Base-by-base conservation (phyloP, 768 basidiomycete species). In the Amanita polypyramis region DNA sequence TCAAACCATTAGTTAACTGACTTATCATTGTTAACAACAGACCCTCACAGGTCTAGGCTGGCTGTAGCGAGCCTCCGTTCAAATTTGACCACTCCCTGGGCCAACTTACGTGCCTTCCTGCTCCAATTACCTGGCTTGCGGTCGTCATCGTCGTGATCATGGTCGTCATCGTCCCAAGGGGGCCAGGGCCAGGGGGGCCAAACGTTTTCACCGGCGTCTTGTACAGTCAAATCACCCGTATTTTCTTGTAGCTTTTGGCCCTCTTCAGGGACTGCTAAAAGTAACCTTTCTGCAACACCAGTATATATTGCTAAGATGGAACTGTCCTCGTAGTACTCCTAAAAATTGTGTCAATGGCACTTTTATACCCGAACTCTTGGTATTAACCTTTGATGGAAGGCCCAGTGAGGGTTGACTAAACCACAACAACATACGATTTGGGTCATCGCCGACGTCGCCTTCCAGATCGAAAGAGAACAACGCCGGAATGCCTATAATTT, bases 241-340 rank as follows among this genome's bases (percentile, higher is more conserved):
- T 38, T 51, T 38, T 32, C n/a, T 17, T 30, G 46, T 19, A 20
- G 59, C 15, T 32, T 64, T 40, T 79, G 74, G 4, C 70, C 63
- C 55, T 74, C 70, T 14, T 75, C 69, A 30, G 76, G 74, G 3
- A 93, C 65, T 4, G 74, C 67, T 17, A 72, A 54, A 20, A 97
- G 71, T 12, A 95, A 68, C 15, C 76, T 72, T 55, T 82, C 77
- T 15, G 93, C 65, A 19, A 88, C 80, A 35, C 68, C 64, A 49
- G 73, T 69, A 62, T 96, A 96, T 12, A 85, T 60, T n/a, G 75
- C 70, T n/a, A 78, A 63, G 32, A 89, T 75, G 0, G 68, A 62
- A 47, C 79, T 69, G 40, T 97, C 94, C 45, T 82, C 75, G 62
- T 90, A 98, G 62, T 98, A 96, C 66, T 94, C 91, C 84, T 91